Base-by-base conservation (phyloP, 345 rosid species). In the Erucastrum elatum region DNA sequence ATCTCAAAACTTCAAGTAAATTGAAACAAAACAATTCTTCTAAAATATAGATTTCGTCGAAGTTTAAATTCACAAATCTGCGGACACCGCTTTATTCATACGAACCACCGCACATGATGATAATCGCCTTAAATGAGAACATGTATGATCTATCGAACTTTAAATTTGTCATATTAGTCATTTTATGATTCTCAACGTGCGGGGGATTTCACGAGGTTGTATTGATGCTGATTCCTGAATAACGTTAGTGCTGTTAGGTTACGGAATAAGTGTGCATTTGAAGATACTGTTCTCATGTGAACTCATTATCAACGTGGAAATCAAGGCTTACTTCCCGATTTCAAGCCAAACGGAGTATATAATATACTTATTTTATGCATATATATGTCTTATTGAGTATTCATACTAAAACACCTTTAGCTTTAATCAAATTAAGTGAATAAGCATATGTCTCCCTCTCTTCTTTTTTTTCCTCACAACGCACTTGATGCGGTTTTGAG, bases 221-320 rank as follows among this genome's bases (percentile, higher is more conserved):
- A 56, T 12, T 61, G 39, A 61, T 69, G 37, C 37, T 29, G 29
- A 69, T 77, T 70, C 70, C 64, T 37, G 46, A 15, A 69, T 67
- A 34, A 49, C 2, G 17, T 69, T 7, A 60, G 51, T 44, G 27
- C 46, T 61, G 64, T 77, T 77, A 69, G 69, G 39, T 33, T 77
- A 49, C 29, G 34, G 73, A 77, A 77, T 62, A 61, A 62, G 9
- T 46, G 64, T 17, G 31, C 17, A 31, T 69, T 26, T 46, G 21
- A 15, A 66, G 55, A 66, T 58, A 25, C 13, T 64, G 13, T 15
- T 64, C 49, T 16, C 17, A 61, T 61, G 39, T 33, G 34, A 63
- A 29, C 35, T 29, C 69, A 66, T 10, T 41, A n/a, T 33, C 26
- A 15, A 39, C 49, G 68, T 64, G 68, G 68, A 64, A 34, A 34